Conservation (phyloP, 2,329 filamentous ascomycete species). For the Bimuria novae-zelandiae region DNA sequence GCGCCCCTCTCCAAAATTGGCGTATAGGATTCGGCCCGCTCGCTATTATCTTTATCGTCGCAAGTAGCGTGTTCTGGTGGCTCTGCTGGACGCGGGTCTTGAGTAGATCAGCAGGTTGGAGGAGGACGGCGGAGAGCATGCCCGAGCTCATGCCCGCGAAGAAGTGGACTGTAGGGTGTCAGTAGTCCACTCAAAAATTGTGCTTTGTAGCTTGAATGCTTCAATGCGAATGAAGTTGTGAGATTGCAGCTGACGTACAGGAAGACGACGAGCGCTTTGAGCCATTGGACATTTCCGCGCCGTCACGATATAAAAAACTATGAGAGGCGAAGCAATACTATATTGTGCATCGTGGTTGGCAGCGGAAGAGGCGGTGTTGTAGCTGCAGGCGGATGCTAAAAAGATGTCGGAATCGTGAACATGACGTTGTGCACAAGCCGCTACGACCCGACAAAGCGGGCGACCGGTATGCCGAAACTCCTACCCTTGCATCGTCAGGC, state of each 20-base stretch:
- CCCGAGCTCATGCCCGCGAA: conserved; percentile 86
- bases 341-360: conserved; percentile 19
- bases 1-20: conserved; percentile 87
- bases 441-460: conserved; percentile 7
- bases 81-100: conserved; percentile 97
- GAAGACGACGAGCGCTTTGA: conserved; percentile 55
- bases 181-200: background rate
- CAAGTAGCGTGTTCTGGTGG: conserved; percentile 67
- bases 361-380: background rate
- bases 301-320: conserved; percentile 31
- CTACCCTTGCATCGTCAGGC: background rate
- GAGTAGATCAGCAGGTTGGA: conserved; percentile 93
- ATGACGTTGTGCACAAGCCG: conserved; percentile 7
- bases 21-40: conserved; percentile 68
- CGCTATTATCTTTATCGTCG: conserved; percentile 72
- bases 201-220: background rate
- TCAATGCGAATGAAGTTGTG: background rate
- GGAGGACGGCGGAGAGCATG: conserved; percentile 81
- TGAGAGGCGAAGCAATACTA: conserved; percentile 11
- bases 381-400: background rate
- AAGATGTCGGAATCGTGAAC: background rate
- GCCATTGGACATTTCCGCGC: conserved; percentile 58
- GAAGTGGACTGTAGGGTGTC: conserved; percentile 67
- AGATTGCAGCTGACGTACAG: conserved; percentile 42
- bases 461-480: conserved; percentile 3